A percentile compares a stretch with the other conserved stretches of the same genome.
Conservation (phyloP, 2,329 filamentous ascomycete species). For the Talaromyces marneffei region DNA sequence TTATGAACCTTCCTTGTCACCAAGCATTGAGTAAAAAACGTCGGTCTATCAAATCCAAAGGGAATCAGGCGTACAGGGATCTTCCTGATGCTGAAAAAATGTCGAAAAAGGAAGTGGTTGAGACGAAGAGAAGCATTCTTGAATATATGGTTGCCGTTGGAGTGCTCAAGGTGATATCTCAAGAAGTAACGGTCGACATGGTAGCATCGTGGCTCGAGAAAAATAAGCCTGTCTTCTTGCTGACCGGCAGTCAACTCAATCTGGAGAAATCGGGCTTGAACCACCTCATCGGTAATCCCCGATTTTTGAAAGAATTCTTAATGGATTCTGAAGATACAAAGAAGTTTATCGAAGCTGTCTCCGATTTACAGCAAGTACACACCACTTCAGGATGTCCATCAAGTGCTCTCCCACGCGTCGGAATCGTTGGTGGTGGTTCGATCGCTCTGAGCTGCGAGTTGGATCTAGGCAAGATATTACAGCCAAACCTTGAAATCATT, state of each 20-base stretch:
- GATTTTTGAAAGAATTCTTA: neutral
- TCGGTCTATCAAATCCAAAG: neutral
- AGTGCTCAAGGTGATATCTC: neutral
- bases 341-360: neutral
- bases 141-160: neutral
- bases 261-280: neutral
- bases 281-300: neutral
- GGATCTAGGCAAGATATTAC: neutral
- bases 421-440: neutral
- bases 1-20: neutral
- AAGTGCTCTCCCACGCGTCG: neutral
- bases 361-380: neutral
- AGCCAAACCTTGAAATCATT: neutral
- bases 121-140: neutral
- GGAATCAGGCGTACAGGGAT: neutral
- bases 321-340: neutral
- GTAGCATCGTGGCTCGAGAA: neutral
- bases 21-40: neutral
- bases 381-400: neutral
- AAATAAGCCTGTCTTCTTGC: neutral
- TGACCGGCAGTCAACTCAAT: neutral
- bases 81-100: neutral
- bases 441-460: neutral
- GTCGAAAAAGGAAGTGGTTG: neutral
- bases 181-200: neutral